These are phyloP conservation scores for Leucoagaricus sp. DNA, from an alignment of 1,284 basidiomycete genomes.

Conservation along the genomic window DNA sequence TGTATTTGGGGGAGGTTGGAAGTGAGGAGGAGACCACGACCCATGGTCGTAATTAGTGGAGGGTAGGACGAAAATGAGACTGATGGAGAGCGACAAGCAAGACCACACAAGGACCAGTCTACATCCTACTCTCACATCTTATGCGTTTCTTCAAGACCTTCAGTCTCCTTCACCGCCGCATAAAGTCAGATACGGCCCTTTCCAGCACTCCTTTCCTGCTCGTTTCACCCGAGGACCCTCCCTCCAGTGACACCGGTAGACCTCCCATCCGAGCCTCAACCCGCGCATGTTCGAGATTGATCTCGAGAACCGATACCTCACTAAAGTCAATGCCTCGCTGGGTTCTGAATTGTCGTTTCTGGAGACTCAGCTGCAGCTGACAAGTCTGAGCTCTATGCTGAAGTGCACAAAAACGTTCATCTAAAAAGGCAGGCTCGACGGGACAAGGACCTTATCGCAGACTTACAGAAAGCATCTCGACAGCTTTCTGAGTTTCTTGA, in stretches of 20 bases:
- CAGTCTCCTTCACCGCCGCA: conserved; percentile 34
- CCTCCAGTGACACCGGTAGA: conserved; percentile 11
- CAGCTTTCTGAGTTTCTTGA: not conserved
- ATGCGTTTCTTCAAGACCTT: conserved; percentile 33
- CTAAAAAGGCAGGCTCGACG: not conserved
- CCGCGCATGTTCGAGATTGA: not conserved
- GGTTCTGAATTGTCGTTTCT: not conserved
- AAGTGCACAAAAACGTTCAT: not conserved
- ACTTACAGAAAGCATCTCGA: not conserved
- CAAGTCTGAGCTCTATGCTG: conserved; percentile 1
- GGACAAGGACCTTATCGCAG: not conserved
- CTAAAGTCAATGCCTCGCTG: not conserved
- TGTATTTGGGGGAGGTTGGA: conserved; percentile 84
- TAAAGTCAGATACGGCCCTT: conserved; percentile 36
- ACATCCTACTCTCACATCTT: not conserved
- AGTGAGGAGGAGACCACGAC: conserved; percentile 63
- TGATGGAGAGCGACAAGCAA: conserved; percentile 4
- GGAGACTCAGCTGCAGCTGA: not conserved
- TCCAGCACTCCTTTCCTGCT: conserved; percentile 16
- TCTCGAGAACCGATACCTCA: not conserved
- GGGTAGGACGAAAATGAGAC: not conserved
- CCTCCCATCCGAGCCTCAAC: not conserved
- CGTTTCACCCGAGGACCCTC: conserved; percentile 13
- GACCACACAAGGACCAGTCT: conserved; percentile 6
- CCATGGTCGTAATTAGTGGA: conserved; percentile 26